A percentile compares a stretch with the other conserved stretches of the same genome.
These are phyloP conservation scores for Breynia disticha DNA, from an alignment of 441 rosid species.

Conservation along the genomic window DNA sequence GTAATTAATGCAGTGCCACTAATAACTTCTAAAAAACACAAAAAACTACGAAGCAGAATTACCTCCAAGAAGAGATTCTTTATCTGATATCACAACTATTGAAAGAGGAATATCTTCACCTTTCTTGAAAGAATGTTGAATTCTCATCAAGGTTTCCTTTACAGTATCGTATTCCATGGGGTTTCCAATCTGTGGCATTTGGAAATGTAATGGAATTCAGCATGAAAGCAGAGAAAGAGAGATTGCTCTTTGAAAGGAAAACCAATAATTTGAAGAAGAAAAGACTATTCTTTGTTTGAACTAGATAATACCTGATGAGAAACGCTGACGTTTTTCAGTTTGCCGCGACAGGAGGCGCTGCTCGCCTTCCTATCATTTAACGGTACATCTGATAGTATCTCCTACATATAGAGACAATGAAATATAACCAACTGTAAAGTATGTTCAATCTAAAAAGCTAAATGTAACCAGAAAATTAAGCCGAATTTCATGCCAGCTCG, in stretches of 20 bases:
- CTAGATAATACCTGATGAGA: constrained; percentile 50
- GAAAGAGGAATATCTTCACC: constrained; percentile 57
- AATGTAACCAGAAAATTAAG: no score
- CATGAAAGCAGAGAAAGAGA: constrained; percentile 7
- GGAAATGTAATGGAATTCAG: constrained; percentile 10
- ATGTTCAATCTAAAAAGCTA: not conserved
- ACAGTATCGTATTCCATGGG: constrained; percentile 74
- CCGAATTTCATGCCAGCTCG: no score
- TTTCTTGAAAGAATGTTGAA: constrained; percentile 42
- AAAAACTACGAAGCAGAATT: constrained; percentile 10
- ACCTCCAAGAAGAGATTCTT: constrained; percentile 61
- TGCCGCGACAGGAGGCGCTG: constrained; percentile 25
- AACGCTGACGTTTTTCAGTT: constrained; percentile 51
- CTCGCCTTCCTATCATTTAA: constrained; percentile 56
- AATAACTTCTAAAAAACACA: no score
- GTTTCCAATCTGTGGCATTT: constrained; percentile 63
- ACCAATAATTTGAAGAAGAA: not conserved
- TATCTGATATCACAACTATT: constrained; percentile 74
- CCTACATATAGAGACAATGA: constrained; percentile 36
- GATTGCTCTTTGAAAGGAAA: not conserved
- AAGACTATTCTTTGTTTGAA: constrained; percentile 3
- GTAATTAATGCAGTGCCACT: constrained; percentile 9
- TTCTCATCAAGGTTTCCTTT: constrained; percentile 48
- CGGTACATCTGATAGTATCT: constrained; percentile 79
- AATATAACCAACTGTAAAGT: not conserved